Evolutionary conservation across 371 early-diverging fungal genomes (phyloP).

Genomic region (Apophysomyces ossiformis): DNA sequence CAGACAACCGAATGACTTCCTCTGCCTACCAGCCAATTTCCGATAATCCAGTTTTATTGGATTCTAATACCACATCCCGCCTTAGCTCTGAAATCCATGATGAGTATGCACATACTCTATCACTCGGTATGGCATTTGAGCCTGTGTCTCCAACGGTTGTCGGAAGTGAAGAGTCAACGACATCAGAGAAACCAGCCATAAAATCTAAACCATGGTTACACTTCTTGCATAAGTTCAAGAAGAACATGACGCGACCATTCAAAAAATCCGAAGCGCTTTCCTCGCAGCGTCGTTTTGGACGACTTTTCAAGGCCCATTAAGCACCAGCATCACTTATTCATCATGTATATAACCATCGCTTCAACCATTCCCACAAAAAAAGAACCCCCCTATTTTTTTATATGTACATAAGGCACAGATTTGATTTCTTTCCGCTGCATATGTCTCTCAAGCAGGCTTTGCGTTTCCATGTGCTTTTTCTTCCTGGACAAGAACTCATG

Average conservation of each 20-base stretch:
- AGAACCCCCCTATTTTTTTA: neutral
- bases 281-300: neutral
- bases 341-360: constrained; percentile 2
- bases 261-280: neutral
- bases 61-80: constrained; percentile 11
- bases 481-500: neutral
- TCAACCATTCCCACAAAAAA: neutral
- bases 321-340: neutral
- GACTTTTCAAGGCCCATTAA: constrained; percentile 5
- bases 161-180: neutral
- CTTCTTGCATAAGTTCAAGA: neutral
- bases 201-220: constrained; percentile 5
- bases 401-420: constrained; percentile 7
- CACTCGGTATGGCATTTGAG: constrained; percentile 3
- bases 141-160: constrained; percentile 10
- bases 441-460: constrained; percentile 9
- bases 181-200: neutral
- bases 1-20: neutral
- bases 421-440: constrained; percentile 1
- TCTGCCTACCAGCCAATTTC: constrained; percentile 5
- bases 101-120: neutral
- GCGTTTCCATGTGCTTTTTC: constrained; percentile 9
- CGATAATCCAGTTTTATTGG: constrained; percentile 14
- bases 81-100: constrained; percentile 12
- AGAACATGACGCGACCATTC: constrained; percentile 1